Conservation (phyloP, 2,329 filamentous ascomycete species). For the Diaporthe vaccinii region DNA sequence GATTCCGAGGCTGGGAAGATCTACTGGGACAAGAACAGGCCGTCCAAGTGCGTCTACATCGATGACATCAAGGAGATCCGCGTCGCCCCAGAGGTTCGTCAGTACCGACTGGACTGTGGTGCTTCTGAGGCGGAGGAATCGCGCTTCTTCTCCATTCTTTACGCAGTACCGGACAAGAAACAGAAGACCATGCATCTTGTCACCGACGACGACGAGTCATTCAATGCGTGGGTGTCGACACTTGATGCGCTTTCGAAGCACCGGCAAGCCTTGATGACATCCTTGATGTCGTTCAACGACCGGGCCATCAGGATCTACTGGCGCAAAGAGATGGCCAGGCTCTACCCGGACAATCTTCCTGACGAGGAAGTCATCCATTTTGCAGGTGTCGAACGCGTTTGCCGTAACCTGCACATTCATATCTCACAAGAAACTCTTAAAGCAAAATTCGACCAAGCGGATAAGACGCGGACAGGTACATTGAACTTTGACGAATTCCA, state of each 20-base stretch:
- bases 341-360: constrained; percentile 67
- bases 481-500: constrained; percentile 87
- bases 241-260: constrained; percentile 88
- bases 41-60: constrained; percentile 89
- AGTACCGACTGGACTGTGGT: constrained; percentile 88
- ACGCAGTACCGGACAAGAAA: constrained; percentile 83
- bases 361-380: constrained; percentile 80
- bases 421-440: constrained; percentile 82
- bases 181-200: constrained; percentile 91
- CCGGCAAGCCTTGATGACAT: constrained; percentile 90
- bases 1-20: constrained; percentile 89
- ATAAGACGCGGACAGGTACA: constrained; percentile 72
- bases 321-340: constrained; percentile 84
- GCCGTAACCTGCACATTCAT: constrained; percentile 92
- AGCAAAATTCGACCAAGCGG: constrained; percentile 80
- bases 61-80: constrained; percentile 96
- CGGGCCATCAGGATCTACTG: constrained; percentile 87
- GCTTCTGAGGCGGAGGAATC: constrained; percentile 76
- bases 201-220: constrained; percentile 78
- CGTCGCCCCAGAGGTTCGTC: constrained; percentile 84
- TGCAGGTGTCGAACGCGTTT: constrained; percentile 83
- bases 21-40: constrained; percentile 84
- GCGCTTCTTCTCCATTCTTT: constrained; percentile 92
- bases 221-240: constrained; percentile 85
- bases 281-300: constrained; percentile 86